These are phyloP conservation scores for Globisporangium paroecandrum DNA, from an alignment of 352 stramenopile species.

Conservation along the genomic window DNA sequence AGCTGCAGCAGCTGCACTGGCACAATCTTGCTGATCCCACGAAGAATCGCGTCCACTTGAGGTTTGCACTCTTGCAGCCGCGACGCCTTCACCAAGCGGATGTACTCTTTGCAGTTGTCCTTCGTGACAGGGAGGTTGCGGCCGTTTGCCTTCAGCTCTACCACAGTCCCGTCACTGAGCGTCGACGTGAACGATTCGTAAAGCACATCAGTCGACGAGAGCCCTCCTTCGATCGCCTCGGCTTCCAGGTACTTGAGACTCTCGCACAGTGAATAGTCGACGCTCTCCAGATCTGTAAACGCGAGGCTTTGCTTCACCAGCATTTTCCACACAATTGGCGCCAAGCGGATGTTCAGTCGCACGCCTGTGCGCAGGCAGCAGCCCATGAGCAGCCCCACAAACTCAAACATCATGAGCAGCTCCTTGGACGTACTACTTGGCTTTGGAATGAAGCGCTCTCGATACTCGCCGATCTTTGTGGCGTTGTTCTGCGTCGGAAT, in stretches of 20 bases:
- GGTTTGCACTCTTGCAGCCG: slow-evolving; percentile 70
- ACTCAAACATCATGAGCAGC: slow-evolving; percentile 70
- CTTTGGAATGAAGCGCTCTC: slow-evolving; percentile 60
- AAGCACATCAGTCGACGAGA: slow-evolving; percentile 31
- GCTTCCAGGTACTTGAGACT: slow-evolving; percentile 46
- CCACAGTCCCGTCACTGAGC: slow-evolving; percentile 57
- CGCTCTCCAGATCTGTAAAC: slow-evolving; percentile 54
- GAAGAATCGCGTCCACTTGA: slow-evolving; percentile 73
- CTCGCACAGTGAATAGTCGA: slow-evolving; percentile 57
- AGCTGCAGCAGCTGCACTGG: slow-evolving; percentile 63
- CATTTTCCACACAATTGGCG: slow-evolving; percentile 78
- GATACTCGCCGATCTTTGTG: slow-evolving; percentile 68
- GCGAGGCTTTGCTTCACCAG: slow-evolving; percentile 68
- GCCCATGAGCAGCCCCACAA: slow-evolving; percentile 73
- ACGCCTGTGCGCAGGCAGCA: slow-evolving; percentile 78
- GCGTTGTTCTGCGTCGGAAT: slow-evolving; percentile 69
- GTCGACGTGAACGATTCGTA: slow-evolving; percentile 74
- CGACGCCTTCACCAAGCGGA: slow-evolving; percentile 52
- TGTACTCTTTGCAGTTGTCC: slow-evolving; percentile 69
- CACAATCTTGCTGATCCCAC: slow-evolving; percentile 66
- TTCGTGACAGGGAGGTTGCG: slow-evolving; percentile 56
- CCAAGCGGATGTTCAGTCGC: slow-evolving; percentile 63
- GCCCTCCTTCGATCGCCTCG: slow-evolving; percentile 13
- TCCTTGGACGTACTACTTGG: slow-evolving; percentile 56
- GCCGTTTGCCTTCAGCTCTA: slow-evolving; percentile 59